phyloP scores from a whole-genome alignment of 306 rosid genomes.

The Glycine latifolia region DNA sequence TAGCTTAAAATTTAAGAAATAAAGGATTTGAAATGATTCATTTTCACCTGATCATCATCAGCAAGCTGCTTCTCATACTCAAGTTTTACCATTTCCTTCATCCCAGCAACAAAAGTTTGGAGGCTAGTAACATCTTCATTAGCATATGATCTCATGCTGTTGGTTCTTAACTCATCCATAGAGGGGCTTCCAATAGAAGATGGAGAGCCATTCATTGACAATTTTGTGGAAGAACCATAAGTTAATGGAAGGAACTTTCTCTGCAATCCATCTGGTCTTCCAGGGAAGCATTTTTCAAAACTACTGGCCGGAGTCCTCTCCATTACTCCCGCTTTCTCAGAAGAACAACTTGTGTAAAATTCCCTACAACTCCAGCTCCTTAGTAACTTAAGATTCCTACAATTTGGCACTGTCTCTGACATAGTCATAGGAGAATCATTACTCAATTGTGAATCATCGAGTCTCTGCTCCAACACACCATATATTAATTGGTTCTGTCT shows the following conservation, averaged over 20 bases:
- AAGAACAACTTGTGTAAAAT: slow-evolving; percentile 57
- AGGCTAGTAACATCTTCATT: slow-evolving; percentile 75
- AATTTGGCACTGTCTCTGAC: slow-evolving; percentile 47
- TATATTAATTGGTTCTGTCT: slow-evolving; percentile 51
- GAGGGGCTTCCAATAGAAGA: slow-evolving; percentile 77
- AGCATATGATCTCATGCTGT: slow-evolving; percentile 53
- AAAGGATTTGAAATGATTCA: slow-evolving; percentile 19
- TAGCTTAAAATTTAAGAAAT: slow-evolving; percentile 18
- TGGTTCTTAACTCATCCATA: slow-evolving; percentile 55
- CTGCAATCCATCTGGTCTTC: slow-evolving; percentile 75
- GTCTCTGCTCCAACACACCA: slow-evolving; percentile 53
- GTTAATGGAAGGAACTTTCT: slow-evolving; percentile 61
- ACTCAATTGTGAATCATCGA: slow-evolving; percentile 47
- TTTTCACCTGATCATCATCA: slow-evolving; percentile 64
- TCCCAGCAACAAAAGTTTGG: slow-evolving; percentile 81
- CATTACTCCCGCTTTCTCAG: slow-evolving; percentile 48
- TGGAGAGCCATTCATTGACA: slow-evolving; percentile 66
- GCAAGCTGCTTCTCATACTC: slow-evolving; percentile 70
- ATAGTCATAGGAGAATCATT: slow-evolving; percentile 51
- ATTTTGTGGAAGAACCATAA: slow-evolving; percentile 48
- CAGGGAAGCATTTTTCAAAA: slow-evolving; percentile 67
- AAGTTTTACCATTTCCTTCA: slow-evolving; percentile 79
- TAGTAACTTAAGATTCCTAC: slow-evolving; percentile 56
- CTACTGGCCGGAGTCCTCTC: slow-evolving; percentile 67
- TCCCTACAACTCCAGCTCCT: slow-evolving; percentile 86